These are phyloP conservation scores for Aureobasidium sp. DNA, from an alignment of 2,329 filamentous ascomycete species.

Conservation along the genomic window DNA sequence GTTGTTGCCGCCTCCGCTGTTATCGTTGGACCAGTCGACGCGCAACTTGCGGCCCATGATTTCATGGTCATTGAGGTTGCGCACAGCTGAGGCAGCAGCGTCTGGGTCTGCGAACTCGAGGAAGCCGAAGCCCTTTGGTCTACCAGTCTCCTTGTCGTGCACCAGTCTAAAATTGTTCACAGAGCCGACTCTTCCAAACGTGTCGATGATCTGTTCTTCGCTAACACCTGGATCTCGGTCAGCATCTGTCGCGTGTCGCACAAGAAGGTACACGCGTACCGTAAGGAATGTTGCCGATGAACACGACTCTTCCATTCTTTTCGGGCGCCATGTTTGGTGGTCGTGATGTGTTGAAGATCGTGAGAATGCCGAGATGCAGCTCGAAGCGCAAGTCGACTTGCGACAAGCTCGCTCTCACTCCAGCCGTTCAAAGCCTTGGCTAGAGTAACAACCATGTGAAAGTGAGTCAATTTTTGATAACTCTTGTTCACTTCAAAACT, in stretches of 20 bases:
- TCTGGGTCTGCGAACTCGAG: conserved; percentile 91
- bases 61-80: conserved; percentile 91
- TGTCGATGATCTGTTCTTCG: conserved; percentile 91
- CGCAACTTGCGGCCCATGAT: conserved; percentile 90
- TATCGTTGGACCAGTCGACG: conserved; percentile 94
- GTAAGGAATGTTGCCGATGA: conserved; percentile 81
- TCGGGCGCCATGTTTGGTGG: conserved; percentile 45
- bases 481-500: neutral
- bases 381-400: neutral
- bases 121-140: conserved; percentile 94
- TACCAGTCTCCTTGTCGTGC: conserved; percentile 89
- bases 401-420: neutral
- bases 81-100: conserved; percentile 84
- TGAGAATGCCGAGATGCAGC: neutral
- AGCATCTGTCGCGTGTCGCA: neutral
- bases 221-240: conserved; percentile 59
- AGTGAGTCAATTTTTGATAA: neutral
- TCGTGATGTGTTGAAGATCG: neutral
- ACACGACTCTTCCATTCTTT: conserved; percentile 69
- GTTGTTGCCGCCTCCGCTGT: conserved; percentile 50
- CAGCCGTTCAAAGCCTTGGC: neutral
- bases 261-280: conserved; percentile 37
- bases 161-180: conserved; percentile 89
- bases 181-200: conserved; percentile 81
- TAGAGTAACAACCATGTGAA: neutral